Evolutionary conservation across 305 asterid genomes (phyloP), one percentile per base, ranked within the genome.

Genomic region (Fraxinus baroniana): DNA sequence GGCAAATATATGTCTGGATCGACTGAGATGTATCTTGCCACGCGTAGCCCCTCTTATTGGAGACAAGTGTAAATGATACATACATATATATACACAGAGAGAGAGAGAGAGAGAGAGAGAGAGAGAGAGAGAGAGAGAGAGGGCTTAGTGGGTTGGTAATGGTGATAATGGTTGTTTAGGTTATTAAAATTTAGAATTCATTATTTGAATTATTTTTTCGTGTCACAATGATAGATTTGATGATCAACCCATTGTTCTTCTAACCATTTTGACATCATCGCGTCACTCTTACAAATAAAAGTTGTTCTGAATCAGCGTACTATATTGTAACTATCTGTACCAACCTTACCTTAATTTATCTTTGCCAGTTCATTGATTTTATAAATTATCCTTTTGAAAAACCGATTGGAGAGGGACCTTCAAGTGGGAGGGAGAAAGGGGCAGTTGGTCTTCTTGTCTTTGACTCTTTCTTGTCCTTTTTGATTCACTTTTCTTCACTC

Each of bases 151-250:
- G 66, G 66, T 57, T 18, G 26, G 66, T 57, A 18, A 18, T 57
- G 66, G 26, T 57, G 66, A 90, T 88, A 89, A 89, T 85, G 89
- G 66, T 89, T 89, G 85, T 74, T 28, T 41, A 72, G 76, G 41
- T 8, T 24, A 26, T 26, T 66, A 66, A 57, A 18, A 57, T 57
- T 57, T 18, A 57, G 12, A 57, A 7, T 57, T 18, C 26, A 57
- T 57, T 57, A n/a, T 57, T 5, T 18, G 26, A 57, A 18, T 89
- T 97, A 91, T 93, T 91, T 91, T 90, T 12, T 90, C 22, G 20
- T 49, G 60, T 49, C 60, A 17, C 60, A 49, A 49, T 49, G 20
- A 17, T 4, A 15, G 62, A 15, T 49, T 49, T 17, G 62, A 49
- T 17, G 62, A 49, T 49, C 62, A 49, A 49, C 7, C 62, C 62